phyloP scores from a whole-genome alignment of 2,329 filamentous ascomycete species.

The Clathrospora elynae region DNA sequence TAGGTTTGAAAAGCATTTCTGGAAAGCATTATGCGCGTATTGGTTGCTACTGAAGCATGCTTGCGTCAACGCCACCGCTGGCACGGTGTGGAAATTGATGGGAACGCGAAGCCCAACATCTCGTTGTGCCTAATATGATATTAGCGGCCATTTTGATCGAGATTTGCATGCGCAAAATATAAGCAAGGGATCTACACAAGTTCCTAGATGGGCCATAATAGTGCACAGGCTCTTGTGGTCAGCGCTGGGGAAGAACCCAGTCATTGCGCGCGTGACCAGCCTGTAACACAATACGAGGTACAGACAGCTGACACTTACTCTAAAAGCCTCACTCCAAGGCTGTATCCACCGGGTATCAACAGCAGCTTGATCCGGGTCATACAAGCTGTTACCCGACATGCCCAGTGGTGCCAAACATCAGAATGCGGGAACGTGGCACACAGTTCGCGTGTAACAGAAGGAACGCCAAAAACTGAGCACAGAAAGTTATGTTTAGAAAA shows the following conservation, averaged over 20 bases:
- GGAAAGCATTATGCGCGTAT: conserved; percentile 59
- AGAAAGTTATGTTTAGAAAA: conserved; percentile 12
- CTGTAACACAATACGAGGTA: conserved; percentile 1
- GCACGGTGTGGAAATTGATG: conserved; percentile 65
- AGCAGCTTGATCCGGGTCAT: conserved; percentile 38
- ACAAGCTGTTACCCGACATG: conserved; percentile 38
- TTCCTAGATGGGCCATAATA: no score
- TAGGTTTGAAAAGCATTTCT: conserved; percentile 66
- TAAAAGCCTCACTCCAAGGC: conserved; percentile 41
- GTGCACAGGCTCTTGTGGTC: no score
- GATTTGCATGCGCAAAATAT: background rate
- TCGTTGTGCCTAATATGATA: conserved; percentile 59
- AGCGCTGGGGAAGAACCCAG: no score
- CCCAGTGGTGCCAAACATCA: conserved; percentile 15
- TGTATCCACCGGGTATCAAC: conserved; percentile 33
- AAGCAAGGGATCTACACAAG: background rate
- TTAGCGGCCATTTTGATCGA: conserved; percentile 13
- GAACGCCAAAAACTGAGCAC: background rate
- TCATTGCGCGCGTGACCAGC: no score
- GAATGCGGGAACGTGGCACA: conserved; percentile 10
- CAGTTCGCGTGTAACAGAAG: conserved; percentile 14
- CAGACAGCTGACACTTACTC: conserved; percentile 28
- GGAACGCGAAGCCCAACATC: conserved; percentile 65
- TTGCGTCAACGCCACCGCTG: conserved; percentile 61
- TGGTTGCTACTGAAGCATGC: conserved; percentile 62